phyloP scores from a whole-genome alignment of 2,329 filamentous ascomycete species.

The Penicillium sp. region DNA sequence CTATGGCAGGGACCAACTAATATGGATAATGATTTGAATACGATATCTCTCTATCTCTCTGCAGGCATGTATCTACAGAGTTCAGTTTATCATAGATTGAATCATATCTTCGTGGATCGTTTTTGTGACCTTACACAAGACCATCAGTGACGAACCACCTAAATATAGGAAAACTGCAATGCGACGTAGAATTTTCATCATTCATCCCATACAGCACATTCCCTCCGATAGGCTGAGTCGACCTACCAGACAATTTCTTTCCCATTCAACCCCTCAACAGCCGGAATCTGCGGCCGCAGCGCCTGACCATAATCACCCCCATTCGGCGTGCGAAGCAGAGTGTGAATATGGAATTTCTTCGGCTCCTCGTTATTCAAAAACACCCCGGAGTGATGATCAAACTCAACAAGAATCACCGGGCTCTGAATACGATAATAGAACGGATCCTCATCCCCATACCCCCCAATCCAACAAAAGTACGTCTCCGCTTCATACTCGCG shows the following conservation, averaged over 20 bases:
- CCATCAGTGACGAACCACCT: not conserved
- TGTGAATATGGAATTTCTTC: constrained; percentile 77
- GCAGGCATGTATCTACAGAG: not conserved
- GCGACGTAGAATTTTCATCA: not conserved
- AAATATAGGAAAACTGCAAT: not conserved
- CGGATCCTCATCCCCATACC: constrained; percentile 62
- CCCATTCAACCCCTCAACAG: constrained; percentile 35
- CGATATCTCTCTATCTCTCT: not conserved
- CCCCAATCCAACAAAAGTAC: constrained; percentile 75
- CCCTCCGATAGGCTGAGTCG: not conserved
- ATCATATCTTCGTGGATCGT: constrained; percentile 15
- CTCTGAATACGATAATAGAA: constrained; percentile 79
- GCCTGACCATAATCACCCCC: constrained; percentile 70
- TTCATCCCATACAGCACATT: constrained; percentile 18
- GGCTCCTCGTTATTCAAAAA: constrained; percentile 71
- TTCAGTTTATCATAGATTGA: not conserved
- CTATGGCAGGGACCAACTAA: constrained; percentile 9
- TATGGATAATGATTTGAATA: not conserved
- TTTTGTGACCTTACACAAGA: constrained; percentile 9
- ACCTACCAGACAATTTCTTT: constrained; percentile 38
- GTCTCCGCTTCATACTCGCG: constrained; percentile 63
- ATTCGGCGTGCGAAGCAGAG: constrained; percentile 68
- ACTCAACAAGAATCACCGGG: constrained; percentile 70
- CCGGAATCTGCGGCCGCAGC: constrained; percentile 39
- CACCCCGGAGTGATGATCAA: constrained; percentile 77